These are phyloP conservation scores for Acanthamoeba divionensis DNA, from an alignment of 208 protist species.

Conservation along the genomic window DNA sequence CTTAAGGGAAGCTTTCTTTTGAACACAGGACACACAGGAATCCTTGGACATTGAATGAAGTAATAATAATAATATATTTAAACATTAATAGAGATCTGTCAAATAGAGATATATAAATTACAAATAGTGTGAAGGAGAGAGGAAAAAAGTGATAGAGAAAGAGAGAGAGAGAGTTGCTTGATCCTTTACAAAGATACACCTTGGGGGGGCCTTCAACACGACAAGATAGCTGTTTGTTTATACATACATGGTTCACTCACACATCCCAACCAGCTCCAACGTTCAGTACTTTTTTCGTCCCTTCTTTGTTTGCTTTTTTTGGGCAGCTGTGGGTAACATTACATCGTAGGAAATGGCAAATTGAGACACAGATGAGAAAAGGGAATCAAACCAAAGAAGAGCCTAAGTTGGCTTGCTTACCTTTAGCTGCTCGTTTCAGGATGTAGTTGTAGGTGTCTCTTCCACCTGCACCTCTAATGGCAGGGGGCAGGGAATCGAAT, in stretches of 20 bases:
- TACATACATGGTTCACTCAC: no score
- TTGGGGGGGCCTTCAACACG: background rate
- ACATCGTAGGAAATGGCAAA: background rate
- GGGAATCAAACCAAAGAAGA: no score
- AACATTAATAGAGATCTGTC: no score
- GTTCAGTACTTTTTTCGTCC: background rate
- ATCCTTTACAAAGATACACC: background rate
- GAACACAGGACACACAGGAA: no score
- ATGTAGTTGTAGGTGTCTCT: constrained; percentile 48
- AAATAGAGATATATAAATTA: no score
- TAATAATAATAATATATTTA: no score
- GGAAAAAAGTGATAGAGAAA: background rate
- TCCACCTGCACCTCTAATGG: background rate
- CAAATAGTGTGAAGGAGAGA: background rate
- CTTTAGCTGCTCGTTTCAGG: constrained; percentile 37
- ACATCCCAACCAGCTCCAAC: no score
- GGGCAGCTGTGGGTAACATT: background rate
- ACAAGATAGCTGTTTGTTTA: background rate
- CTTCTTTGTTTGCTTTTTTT: background rate
- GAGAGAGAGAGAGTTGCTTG: background rate
- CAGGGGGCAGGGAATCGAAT: background rate
- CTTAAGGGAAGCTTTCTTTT: no score
- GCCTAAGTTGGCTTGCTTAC: no score
- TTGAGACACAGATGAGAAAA: background rate
- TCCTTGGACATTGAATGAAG: no score